Conservation (phyloP, 116 monocot species). For the Dioscorea cayenensis region DNA sequence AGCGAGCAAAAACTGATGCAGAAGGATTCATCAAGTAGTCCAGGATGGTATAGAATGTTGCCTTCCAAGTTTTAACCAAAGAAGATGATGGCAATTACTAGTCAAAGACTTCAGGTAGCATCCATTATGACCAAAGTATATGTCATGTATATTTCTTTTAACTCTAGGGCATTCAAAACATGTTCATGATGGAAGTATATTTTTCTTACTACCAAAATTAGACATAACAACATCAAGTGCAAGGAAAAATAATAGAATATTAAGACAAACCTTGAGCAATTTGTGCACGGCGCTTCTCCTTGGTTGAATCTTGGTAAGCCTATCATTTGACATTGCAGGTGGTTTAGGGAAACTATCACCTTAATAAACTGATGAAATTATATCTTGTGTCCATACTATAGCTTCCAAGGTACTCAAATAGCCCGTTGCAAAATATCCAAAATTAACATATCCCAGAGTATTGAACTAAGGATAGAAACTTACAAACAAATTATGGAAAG, state of each 20-base stretch:
- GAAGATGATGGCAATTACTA: no score
- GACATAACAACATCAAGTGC: not conserved
- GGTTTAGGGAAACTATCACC: not conserved
- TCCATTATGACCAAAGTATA: no score
- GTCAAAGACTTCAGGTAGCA: no score
- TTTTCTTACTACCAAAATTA: not conserved
- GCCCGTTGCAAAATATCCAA: not conserved
- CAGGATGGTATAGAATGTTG: no score
- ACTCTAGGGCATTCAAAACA: no score
- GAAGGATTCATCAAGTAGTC: no score
- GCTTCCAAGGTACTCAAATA: not conserved
- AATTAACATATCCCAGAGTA: not conserved
- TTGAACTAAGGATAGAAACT: no score
- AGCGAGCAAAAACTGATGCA: no score
- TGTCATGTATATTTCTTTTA: no score
- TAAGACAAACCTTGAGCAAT: slow-evolving; percentile 83
- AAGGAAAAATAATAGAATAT: not conserved
- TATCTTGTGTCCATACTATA: not conserved
- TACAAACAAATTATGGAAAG: no score
- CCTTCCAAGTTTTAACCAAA: no score
- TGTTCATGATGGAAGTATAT: not conserved
- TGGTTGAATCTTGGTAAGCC: slow-evolving; percentile 94
- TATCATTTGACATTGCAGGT: slow-evolving; percentile 17
- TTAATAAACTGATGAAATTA: not conserved
- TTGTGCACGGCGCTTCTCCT: slow-evolving; percentile 89